Evolutionary conservation across 1,284 basidiomycete species (phyloP), one percentile per base, ranked within the genome.

Genomic region (Stereum hirsutum): DNA sequence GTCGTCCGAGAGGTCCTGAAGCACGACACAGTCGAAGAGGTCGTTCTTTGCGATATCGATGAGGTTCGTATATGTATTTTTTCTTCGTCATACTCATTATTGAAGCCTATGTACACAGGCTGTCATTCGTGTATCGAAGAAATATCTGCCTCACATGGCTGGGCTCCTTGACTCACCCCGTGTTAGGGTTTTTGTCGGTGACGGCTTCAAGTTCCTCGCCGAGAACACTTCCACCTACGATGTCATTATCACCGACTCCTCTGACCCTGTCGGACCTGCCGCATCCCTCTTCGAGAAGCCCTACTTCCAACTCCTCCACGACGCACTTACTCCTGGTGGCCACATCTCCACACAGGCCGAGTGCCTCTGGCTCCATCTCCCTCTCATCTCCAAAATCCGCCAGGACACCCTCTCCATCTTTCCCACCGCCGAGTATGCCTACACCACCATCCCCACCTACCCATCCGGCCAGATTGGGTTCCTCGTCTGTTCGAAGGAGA

Each of bases 181-280:
- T 51, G 93, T 97, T 45, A 85, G 72, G 26, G 89, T 99, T 51
- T 74, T 81, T 69, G 82, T 99, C 56, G 95, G 95, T 41, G 95
- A 99, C 57, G 95, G 95, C 44, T 97, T 98, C 79, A 89, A 91
- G 60, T 99, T 95, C 77, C 81, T 99, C 45, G 81, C 87, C 36
- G 84, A 91, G 49, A 87, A 95, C 65, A 78, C 88, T 57, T 74
- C 82, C 51, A 82, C 85, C 50, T 99, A 97, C 78, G 95, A 99
- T 61, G 91, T 90, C 52, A 98, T 99, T 72, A 89, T 99, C 70
- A 99, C 92, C 52, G 95, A 99, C 66, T 98, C 94, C 30, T 98
- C 94, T 20, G 96, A 99, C 66, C 95, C 96, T 38, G 93, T 97
- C 48, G 95, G 96, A 32, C 95, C 95, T 36, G 95, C 95, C 41